Conservation (phyloP, 148 eudicot genomes). For the Amaranthus palmeri region DNA sequence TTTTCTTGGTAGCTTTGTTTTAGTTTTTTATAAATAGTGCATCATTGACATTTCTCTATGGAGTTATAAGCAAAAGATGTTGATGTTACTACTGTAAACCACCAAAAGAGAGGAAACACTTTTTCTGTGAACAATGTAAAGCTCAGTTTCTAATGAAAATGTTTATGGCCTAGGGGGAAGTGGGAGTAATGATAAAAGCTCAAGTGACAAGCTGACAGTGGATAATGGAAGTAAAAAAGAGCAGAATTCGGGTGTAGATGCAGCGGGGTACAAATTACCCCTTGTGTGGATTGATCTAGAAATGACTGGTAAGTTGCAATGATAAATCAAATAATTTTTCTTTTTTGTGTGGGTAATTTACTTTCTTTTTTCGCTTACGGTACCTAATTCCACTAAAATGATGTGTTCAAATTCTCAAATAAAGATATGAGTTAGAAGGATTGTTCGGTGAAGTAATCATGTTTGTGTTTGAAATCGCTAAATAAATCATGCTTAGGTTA, state of each 20-base stretch:
- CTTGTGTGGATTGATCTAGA: slow-evolving; percentile 92
- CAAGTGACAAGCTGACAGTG: slow-evolving; percentile 19
- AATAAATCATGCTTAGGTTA: too few relatives aligned
- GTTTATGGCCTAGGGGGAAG: slow-evolving; percentile 37
- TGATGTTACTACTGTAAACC: neutral
- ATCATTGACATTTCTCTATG: neutral
- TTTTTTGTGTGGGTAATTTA: neutral
- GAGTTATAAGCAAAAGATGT: neutral
- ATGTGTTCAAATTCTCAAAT: too few relatives aligned
- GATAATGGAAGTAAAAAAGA: slow-evolving; percentile 33
- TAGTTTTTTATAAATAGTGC: neutral
- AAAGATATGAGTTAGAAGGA: too few relatives aligned
- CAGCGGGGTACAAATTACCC: slow-evolving; percentile 45
- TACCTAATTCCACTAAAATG: neutral
- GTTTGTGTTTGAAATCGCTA: too few relatives aligned
- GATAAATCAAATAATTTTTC: neutral
- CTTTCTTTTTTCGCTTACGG: too few relatives aligned
- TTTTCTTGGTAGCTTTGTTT: neutral
- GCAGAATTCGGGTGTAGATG: slow-evolving; percentile 20
- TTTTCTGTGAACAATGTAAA: neutral
- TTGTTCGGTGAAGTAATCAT: too few relatives aligned
- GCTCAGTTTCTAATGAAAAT: slow-evolving; percentile 12
- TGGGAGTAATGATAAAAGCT: slow-evolving; percentile 26
- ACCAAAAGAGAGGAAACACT: neutral
- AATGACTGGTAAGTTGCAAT: slow-evolving; percentile 64